Base-by-base conservation (phyloP, 2,329 filamentous ascomycete genomes). In the Apiospora pterosperma region DNA sequence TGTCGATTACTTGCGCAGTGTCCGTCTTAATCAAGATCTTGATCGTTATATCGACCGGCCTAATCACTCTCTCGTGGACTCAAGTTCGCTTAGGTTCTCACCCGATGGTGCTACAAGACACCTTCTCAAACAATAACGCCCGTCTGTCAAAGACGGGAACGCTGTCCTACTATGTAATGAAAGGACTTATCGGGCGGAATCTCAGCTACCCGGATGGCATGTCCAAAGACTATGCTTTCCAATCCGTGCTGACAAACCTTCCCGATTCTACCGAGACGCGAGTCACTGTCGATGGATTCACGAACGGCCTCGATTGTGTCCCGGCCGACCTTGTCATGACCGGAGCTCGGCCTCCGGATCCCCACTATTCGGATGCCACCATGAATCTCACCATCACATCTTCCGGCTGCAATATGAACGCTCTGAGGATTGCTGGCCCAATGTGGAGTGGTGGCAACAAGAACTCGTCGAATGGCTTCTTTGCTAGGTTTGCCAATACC, bases 1-100 rank as follows among this genome's bases (percentile, higher is more conserved):
- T 80, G 8, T 72, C 70, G 0, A 69, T 68, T 25, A 68, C 74
- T 0, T 64, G 73, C 1, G 62, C 67, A 0, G 63, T 75, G 1
- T 72, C 74, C 1, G 36, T 79, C 31, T 52, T 78, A 4, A 68
- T 80, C 31, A 75, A 75, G 66, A 5, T 75, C 6, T 66, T 76
- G 8, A 69, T 80, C 34, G 69, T 80, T 19, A 68, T 78, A 8
- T 76, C 79, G 0, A 76, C 77, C 0, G 77, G 74, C 5, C 70
- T 80, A 39, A 73, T 80, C 52, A 64, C 63, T 7, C 36, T 64
- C 14, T 64, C 63, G 2, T 61, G 39, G 36, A 59, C 36, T 11
- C 14, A 7, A n/a, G 36, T 61, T 11, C 59, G 41, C 16, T 12
- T 41, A 8, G 14, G 14, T 6, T 7, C 5, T 4, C 16, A 41